These are phyloP conservation scores for Fremontodendron californicum DNA, from an alignment of 345 rosid genomes.

Conservation along the genomic window DNA sequence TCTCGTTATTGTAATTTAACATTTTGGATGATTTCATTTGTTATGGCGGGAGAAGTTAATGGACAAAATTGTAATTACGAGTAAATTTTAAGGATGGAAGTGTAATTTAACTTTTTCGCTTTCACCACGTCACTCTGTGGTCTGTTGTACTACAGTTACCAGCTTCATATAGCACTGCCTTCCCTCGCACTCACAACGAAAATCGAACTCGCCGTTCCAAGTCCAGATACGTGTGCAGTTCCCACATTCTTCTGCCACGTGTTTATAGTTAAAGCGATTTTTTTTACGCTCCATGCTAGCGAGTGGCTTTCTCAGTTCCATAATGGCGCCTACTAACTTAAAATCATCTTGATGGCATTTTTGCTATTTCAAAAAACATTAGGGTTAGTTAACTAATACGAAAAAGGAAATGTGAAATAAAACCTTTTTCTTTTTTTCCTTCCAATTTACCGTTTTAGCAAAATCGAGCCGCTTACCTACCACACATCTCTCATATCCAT, in stretches of 20 bases:
- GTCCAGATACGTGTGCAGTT: background rate
- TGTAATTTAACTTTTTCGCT: background rate
- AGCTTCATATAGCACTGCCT: background rate
- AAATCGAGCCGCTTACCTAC: background rate
- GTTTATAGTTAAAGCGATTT: background rate
- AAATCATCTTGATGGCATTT: conserved; percentile 26
- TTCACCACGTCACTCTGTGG: background rate
- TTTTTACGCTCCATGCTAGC: background rate
- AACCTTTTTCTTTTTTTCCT: conserved; percentile 13
- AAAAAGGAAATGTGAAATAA: conserved; percentile 14
- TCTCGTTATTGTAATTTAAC: too few species aligned
- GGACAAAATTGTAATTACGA: background rate
- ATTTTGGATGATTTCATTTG: background rate
- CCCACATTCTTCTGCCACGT: background rate
- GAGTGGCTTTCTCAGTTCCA: background rate
- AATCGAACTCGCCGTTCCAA: background rate
- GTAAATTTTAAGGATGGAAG: background rate
- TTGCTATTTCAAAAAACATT: background rate
- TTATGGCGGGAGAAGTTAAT: background rate
- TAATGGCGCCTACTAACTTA: conserved; percentile 18
- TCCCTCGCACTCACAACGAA: background rate
- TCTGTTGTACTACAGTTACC: background rate
- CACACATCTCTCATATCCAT: background rate
- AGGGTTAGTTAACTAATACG: background rate
- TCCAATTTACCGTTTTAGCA: conserved; percentile 14